A percentile compares a stretch with the other conserved stretches of the same genome.
These are phyloP conservation scores for Iris macrosiphon DNA, from an alignment of 106 monocot genomes.

Conservation along the genomic window DNA sequence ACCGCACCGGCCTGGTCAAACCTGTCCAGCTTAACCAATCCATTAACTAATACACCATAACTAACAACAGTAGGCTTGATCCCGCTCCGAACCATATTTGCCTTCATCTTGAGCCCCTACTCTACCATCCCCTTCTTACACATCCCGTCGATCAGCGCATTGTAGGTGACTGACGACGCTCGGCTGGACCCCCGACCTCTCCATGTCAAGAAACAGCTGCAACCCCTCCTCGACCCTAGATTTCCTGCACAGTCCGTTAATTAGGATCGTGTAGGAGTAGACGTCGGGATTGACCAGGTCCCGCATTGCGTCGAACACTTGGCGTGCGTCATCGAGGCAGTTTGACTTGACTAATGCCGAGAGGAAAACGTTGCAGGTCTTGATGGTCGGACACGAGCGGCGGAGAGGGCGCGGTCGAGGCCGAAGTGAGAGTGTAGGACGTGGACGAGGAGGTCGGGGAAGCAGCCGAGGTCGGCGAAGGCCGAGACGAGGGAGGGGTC, in stretches of 20 bases:
- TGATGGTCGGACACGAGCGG: conserved; percentile 43
- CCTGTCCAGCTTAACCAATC: conserved; percentile 42
- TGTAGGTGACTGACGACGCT: conserved; percentile 70
- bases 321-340: conserved; percentile 9
- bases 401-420: conserved; percentile 21
- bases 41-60: conserved; percentile 59
- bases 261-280: conserved; percentile 59
- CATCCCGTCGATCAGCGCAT: conserved; percentile 71
- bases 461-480: conserved; percentile 13
- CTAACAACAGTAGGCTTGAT: conserved; percentile 48
- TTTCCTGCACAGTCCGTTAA: conserved; percentile 53
- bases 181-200: conserved; percentile 29
- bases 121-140: conserved; percentile 53
- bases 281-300: conserved; percentile 31
- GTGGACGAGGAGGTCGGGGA: conserved; percentile 35
- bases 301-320: conserved; percentile 69
- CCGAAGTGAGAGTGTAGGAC: conserved; percentile 40
- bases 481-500: conserved; percentile 22
- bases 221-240: conserved; percentile 35
- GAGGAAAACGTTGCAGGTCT: conserved; percentile 58
- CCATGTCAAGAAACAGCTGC: conserved; percentile 57
- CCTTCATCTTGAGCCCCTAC: conserved; percentile 50
- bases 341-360: conserved; percentile 14
- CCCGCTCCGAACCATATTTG: conserved; percentile 35
- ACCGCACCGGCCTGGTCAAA: conserved; percentile 32